Evolutionary conservation across 2,329 filamentous ascomycete species (phyloP).

Genomic region (Sporothrix humicola): DNA sequence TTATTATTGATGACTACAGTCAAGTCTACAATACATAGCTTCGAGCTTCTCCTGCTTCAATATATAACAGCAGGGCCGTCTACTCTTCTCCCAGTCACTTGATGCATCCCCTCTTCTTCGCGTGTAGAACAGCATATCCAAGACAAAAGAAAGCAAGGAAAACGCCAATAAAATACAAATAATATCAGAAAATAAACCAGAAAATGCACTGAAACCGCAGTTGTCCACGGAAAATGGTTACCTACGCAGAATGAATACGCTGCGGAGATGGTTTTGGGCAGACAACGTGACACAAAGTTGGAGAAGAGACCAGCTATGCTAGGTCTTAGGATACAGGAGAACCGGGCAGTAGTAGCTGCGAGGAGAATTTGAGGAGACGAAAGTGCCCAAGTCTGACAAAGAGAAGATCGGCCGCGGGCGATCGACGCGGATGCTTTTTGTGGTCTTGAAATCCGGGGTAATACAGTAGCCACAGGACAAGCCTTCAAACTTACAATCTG

Average conservation of each 20-base stretch:
- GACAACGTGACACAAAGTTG: not conserved
- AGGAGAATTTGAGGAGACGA: not conserved
- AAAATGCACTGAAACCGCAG: too few species aligned
- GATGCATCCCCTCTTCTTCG: not conserved
- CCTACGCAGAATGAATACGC: not conserved
- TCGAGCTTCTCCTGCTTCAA: not conserved
- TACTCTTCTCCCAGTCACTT: not conserved
- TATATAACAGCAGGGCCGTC: not conserved
- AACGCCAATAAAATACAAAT: too few species aligned
- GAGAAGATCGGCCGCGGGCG: not conserved
- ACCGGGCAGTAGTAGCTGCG: not conserved
- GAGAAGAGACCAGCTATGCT: not conserved
- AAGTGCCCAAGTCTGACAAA: not conserved
- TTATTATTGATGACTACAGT: too few species aligned
- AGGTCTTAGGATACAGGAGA: conserved; percentile 21
- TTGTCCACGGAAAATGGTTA: not conserved
- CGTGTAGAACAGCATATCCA: conserved; percentile 6
- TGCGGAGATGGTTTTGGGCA: not conserved
- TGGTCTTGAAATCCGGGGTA: too few species aligned
- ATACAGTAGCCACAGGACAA: too few species aligned
- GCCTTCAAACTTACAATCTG: not conserved
- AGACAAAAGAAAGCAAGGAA: not conserved
- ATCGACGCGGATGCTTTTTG: not conserved
- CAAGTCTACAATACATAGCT: too few species aligned
- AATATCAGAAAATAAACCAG: too few species aligned